Percentiles rank a stretch among this genome's conserved stretches.
Evolutionary conservation across 2,329 filamentous ascomycete species (phyloP).

Genomic region (Botrytis squamosa): DNA sequence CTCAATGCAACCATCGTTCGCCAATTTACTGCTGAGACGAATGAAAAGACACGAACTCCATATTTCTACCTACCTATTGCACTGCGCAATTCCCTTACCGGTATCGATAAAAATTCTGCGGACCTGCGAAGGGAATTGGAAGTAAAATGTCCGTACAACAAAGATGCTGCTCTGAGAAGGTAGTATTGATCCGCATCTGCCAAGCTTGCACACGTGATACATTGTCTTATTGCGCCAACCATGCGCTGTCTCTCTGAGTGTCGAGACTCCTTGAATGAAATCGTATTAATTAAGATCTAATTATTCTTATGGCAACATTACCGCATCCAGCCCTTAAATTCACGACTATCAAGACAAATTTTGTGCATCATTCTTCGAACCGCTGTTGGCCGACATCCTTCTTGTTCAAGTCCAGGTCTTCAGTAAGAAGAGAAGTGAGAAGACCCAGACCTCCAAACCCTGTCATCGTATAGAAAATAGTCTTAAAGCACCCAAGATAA

Average conservation of each 20-base stretch:
- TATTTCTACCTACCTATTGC: not conserved
- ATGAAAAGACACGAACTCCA: not conserved
- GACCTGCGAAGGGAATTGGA: too few species aligned
- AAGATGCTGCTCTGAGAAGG: too few species aligned
- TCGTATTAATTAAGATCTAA: too few species aligned
- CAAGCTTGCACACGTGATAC: too few species aligned
- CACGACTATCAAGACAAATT: not conserved
- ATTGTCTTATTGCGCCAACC: too few species aligned
- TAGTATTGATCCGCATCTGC: too few species aligned
- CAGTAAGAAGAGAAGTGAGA: not conserved
- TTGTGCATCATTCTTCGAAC: not conserved
- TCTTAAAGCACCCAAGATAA: not conserved
- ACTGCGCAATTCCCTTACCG: fast-evolving
- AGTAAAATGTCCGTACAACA: too few species aligned
- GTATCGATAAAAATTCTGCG: too few species aligned
- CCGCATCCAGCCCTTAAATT: not conserved
- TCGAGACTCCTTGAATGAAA: too few species aligned
- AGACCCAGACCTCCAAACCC: not conserved
- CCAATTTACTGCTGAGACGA: not conserved
- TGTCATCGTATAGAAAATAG: not conserved
- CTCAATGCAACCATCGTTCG: not conserved
- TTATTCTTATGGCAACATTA: too few species aligned
- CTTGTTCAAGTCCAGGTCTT: not conserved
- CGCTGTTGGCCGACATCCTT: not conserved
- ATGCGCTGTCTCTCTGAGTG: too few species aligned